phyloP scores from a whole-genome alignment of 208 protist species.

The Strigomonas culicis region DNA sequence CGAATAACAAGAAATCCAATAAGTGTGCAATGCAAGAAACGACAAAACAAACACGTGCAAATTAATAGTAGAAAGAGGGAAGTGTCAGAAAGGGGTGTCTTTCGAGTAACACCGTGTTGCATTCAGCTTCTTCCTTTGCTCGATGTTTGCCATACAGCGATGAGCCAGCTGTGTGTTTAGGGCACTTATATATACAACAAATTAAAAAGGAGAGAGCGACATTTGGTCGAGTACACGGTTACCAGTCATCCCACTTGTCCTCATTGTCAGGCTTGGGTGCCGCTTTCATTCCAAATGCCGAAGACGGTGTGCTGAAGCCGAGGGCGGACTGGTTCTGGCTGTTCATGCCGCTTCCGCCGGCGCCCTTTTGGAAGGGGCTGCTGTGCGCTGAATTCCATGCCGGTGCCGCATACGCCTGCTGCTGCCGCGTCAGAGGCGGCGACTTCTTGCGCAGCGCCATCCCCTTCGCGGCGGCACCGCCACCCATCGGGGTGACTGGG shows the following conservation, averaged over 20 bases:
- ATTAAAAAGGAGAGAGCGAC: neutral
- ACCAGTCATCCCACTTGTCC: slow-evolving; percentile 67
- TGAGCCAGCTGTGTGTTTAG: neutral
- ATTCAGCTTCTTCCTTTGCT: slow-evolving; percentile 1
- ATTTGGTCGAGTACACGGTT: neutral
- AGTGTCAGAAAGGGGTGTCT: neutral
- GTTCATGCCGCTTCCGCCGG: neutral
- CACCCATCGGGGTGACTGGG: too few species aligned
- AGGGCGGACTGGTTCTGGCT: neutral
- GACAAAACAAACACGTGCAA: slow-evolving; percentile 4
- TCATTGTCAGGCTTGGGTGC: slow-evolving; percentile 23
- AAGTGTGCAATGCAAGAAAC: neutral
- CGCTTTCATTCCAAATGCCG: neutral
- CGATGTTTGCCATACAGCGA: neutral
- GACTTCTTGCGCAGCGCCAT: slow-evolving; percentile 35
- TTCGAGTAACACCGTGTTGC: neutral
- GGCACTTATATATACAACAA: neutral
- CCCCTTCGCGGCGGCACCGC: neutral
- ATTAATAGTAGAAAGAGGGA: slow-evolving; percentile 11
- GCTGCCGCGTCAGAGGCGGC: too few species aligned
- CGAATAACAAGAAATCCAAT: neutral
- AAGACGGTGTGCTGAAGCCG: neutral
- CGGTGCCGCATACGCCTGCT: too few species aligned
- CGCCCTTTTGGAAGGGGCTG: neutral
- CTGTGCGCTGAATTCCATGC: too few species aligned